Percentiles rank a stretch among this genome's conserved stretches.
These are phyloP conservation scores for Pilasporangium apinafurcum DNA, from an alignment of 352 stramenopile species.

Conservation along the genomic window DNA sequence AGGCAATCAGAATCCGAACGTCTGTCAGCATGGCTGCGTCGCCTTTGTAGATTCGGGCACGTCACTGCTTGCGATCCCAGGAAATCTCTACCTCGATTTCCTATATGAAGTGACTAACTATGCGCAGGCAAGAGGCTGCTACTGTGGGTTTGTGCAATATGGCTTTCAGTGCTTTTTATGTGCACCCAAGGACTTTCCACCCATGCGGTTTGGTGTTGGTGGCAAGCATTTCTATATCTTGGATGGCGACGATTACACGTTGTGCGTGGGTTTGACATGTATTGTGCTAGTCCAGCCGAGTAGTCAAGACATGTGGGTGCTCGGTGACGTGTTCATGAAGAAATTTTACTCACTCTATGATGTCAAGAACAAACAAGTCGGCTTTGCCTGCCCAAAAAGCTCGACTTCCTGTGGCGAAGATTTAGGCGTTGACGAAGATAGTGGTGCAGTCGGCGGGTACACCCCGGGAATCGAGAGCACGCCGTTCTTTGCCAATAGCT, in stretches of 20 bases:
- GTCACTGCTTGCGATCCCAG: constrained; percentile 93
- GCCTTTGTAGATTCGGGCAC: constrained; percentile 97
- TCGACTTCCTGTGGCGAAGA: constrained; percentile 44
- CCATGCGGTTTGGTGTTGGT: constrained; percentile 55
- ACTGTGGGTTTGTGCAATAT: constrained; percentile 75
- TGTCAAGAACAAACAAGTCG: constrained; percentile 77
- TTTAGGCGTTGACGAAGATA: not conserved
- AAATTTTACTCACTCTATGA: constrained; percentile 94
- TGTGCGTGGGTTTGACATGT: constrained; percentile 73
- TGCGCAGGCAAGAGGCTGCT: constrained; percentile 58
- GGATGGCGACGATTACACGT: constrained; percentile 62
- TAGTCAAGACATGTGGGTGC: constrained; percentile 92
- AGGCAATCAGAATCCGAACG: constrained; percentile 26
- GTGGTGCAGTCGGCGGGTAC: constrained; percentile 1
- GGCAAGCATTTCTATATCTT: constrained; percentile 61
- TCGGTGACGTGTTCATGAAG: constrained; percentile 96
- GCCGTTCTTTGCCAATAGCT: constrained; percentile 51
- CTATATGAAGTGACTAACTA: constrained; percentile 61
- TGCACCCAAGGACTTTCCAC: constrained; percentile 52
- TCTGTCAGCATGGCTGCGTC: constrained; percentile 52
- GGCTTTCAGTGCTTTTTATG: constrained; percentile 82
- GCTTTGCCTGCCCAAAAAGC: constrained; percentile 62
- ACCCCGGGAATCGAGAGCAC: constrained; percentile 7
- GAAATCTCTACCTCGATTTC: constrained; percentile 65
- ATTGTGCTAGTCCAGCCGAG: constrained; percentile 72